Base-by-base conservation (phyloP, 2,329 filamentous ascomycete species). In the Fusarium hainanense region DNA sequence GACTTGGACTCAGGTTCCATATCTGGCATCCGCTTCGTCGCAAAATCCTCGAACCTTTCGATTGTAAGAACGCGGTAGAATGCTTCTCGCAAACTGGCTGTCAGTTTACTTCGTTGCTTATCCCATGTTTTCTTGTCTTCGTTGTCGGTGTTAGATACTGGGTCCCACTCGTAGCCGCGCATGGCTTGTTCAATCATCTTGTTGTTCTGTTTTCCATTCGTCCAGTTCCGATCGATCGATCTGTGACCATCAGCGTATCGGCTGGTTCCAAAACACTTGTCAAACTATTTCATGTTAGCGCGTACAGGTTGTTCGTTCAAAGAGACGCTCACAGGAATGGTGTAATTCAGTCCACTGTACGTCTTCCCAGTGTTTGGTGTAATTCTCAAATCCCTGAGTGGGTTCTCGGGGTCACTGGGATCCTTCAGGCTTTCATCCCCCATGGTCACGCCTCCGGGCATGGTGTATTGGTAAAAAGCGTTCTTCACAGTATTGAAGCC, bases 271-370 rank as follows among this genome's bases (percentile, higher is more conserved):
- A 18, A n/a, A 4, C 18, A 37, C 3, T 37, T n/a, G 18, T 37
- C 34, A 6, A 12, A 37, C 34, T 37, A 7, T 37, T 3, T 1
- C 6, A 37, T 37, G 18, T 37, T 11, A 37, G 34, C 10, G 7
- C 4, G 3, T 37, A 4, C 2, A 12, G 18, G 18, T 12, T 1
- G 34, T 4, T 6, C 6, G 2, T 37, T 37, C 3, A 3, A 4
- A 11, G 10, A 11, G 10, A n/a, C 3, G 9, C 34, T n/a, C 34
- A 37, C 34, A 37, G 34, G 34, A 37, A 37, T 18, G 1, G 18
- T n/a, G 6, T 37, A 37, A 1, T 6, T 37, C 3, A 12, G 34
- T 37, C 34, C 34, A 12, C 6, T 37, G 34, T 37, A n/a, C 10
- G 34, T 37, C 18, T n/a, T 37, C 2, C 34, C 34, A 3, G 18